Base-by-base conservation (phyloP, 2,329 filamentous ascomycete genomes). In the Ascosphaera aggregata region DNA sequence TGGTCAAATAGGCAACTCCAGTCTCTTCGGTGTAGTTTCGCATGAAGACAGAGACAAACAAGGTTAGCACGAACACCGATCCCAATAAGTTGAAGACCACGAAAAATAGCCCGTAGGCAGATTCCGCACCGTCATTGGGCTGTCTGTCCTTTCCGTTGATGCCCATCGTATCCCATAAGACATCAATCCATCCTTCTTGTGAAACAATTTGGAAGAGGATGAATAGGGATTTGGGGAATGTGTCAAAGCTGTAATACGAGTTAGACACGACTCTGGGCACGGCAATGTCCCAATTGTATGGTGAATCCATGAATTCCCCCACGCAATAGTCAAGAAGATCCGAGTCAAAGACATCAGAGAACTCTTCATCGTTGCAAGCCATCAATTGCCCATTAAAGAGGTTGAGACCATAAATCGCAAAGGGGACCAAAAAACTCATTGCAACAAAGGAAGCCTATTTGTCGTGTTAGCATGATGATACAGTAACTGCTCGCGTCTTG, bases 31-130 rank as follows among this genome's bases (percentile, higher is more conserved):
- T 98, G 58, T 98, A 98, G 55, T 94, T 98, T 43, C 89, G 81
- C 89, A 98, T 98, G 56, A 98, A 98, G 43, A 98, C 89, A 41
- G 89, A 95, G 37, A 98, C 91, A 56, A 98, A 98, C 52, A 98
- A 64, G 1, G 89, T 98, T 52, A 98, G 67, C 44, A 98, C 79
- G 59, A 98, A 98, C 45, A 98, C 86, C 0, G 89, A 89, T 22
- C 84, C 84, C 49, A 98, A 67, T 53, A 98, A 70, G 58, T 98
- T 98, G 72, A 95, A 98, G 3, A 86, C 67, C 41, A 98, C 73
- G 54, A 98, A 94, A 64, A 94, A 98, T 27, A 95, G 56, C 0
- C 81, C 85, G 46, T 98, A 95, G 32, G 78, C 84, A 50, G 85
- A 73, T 1, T 78, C 70, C 2, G 71, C 65, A 43, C 75, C 74